phyloP scores from a whole-genome alignment of 805 yeast genomes.

The Yarrowia sp. region DNA sequence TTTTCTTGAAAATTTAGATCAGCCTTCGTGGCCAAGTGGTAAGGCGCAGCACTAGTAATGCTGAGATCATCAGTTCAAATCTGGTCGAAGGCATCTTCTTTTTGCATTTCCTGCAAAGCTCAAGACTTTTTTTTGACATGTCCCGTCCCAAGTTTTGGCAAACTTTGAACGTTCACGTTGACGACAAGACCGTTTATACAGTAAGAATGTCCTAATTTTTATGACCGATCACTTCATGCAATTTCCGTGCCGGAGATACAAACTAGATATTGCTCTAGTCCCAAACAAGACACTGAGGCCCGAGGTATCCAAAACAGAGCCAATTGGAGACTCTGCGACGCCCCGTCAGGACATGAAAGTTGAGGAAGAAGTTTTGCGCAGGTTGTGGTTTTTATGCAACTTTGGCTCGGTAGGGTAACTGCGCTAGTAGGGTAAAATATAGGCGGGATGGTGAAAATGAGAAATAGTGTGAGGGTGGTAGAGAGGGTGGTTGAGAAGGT shows the following conservation, averaged over 20 bases:
- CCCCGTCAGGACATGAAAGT: constrained; percentile 37
- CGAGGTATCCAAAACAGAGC: constrained; percentile 29
- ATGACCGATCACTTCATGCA: constrained; percentile 34
- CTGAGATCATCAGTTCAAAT: constrained; percentile 35
- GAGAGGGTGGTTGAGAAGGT: not conserved
- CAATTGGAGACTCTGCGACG: constrained; percentile 25
- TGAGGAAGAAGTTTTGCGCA: constrained; percentile 24
- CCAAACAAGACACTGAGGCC: constrained; percentile 29
- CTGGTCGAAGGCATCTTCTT: constrained; percentile 22
- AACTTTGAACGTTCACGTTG: no score
- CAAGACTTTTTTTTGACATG: not conserved
- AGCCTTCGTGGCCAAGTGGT: constrained; percentile 36
- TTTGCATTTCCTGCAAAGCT: not conserved
- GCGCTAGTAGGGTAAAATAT: not conserved
- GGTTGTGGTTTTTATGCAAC: not conserved
- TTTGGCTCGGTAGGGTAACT: constrained; percentile 15
- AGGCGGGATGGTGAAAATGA: no score
- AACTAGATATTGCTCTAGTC: constrained; percentile 28
- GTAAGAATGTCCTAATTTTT: constrained; percentile 17
- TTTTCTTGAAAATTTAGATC: no score
- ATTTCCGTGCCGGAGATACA: constrained; percentile 32
- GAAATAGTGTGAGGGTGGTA: no score
- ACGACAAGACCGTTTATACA: no score
- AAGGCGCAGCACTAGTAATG: constrained; percentile 36
- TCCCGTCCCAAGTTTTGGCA: not conserved